A percentile compares a stretch with the other conserved stretches of the same genome.
These are phyloP conservation scores for Spathaspora sp. DNA, from an alignment of 805 yeast genomes.

Conservation along the genomic window DNA sequence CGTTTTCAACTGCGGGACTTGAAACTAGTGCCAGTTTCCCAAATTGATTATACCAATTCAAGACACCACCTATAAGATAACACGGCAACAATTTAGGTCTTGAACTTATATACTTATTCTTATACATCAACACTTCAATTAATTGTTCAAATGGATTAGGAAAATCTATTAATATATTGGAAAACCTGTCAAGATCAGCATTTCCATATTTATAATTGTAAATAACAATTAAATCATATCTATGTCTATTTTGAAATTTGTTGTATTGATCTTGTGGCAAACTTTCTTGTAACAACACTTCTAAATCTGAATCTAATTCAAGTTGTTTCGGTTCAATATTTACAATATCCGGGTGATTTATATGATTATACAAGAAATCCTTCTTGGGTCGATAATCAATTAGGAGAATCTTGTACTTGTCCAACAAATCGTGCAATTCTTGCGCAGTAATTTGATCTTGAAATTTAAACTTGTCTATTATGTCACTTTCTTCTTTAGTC, in stretches of 20 bases:
- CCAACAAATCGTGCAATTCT: conserved; percentile 13
- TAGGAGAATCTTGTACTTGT: conserved; percentile 38
- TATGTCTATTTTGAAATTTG: conserved; percentile 49
- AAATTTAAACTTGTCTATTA: conserved; percentile 7
- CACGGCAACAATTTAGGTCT: conserved; percentile 28
- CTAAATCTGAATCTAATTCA: conserved; percentile 61
- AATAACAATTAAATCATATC: conserved; percentile 61
- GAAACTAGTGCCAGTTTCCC: conserved; percentile 24
- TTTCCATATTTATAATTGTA: conserved; percentile 50
- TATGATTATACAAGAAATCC: conserved; percentile 62
- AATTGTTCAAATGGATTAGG: conserved; percentile 57
- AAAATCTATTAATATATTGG: conserved; percentile 34
- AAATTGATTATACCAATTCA: conserved; percentile 26
- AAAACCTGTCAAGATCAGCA: conserved; percentile 23
- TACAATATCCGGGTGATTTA: conserved; percentile 53
- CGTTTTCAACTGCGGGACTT: conserved; percentile 3
- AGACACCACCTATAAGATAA: conserved; percentile 35
- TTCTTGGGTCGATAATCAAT: conserved; percentile 67
- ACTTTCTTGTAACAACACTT: conserved; percentile 51
- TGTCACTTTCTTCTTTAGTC: background rate
- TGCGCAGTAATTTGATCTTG: conserved; percentile 12
- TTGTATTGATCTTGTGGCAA: conserved; percentile 54
- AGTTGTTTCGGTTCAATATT: conserved; percentile 68
- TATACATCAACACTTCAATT: conserved; percentile 29
- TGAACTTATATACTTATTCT: conserved; percentile 31